phyloP scores from a whole-genome alignment of 345 rosid genomes.

The Populus deltoides region DNA sequence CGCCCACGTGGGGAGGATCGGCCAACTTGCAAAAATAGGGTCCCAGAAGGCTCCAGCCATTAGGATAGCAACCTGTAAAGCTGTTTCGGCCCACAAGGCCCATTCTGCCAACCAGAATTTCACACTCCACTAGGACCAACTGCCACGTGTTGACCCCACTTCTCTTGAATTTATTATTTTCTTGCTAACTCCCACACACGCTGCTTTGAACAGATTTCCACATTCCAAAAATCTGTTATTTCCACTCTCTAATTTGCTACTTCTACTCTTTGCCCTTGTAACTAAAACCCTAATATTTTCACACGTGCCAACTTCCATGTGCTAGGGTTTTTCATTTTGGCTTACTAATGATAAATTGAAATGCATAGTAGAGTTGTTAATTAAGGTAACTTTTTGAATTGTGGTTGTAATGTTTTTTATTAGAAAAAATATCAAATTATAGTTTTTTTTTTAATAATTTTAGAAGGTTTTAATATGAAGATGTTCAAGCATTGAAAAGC shows the following conservation, averaged over 20 bases:
- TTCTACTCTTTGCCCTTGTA: background rate
- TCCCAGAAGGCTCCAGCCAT: constrained; percentile 18
- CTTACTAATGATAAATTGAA: background rate
- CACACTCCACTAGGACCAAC: constrained; percentile 16
- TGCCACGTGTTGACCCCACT: constrained; percentile 34
- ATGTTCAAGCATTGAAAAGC: too few species aligned
- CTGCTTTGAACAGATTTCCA: background rate
- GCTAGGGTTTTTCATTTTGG: background rate
- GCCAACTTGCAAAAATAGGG: constrained; percentile 20
- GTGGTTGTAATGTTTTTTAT: too few species aligned
- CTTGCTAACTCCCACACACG: background rate
- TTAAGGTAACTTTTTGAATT: too few species aligned
- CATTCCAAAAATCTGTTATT: background rate
- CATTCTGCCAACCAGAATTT: constrained; percentile 44
- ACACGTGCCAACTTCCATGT: background rate
- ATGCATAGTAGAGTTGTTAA: background rate
- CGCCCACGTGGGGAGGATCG: constrained; percentile 43
- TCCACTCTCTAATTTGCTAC: background rate
- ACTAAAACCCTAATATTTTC: background rate
- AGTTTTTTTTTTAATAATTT: too few species aligned
- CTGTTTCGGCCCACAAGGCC: constrained; percentile 42
- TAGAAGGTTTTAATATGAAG: too few species aligned
- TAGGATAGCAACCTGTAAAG: constrained; percentile 37
- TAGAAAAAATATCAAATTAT: too few species aligned
- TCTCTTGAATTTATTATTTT: background rate